Percentiles rank a stretch among this genome's conserved stretches.
Evolutionary conservation across 176 grass and related monocot genomes (phyloP).

Genomic region (Triticum aestivum): IWGSC_CS_RefSeq_v2.1 NC_057814.1:384990293-384990792

Average conservation of each 20-base stretch:
- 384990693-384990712: constrained; percentile 34
- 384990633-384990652: constrained; percentile 48
- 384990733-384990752: constrained; percentile 21
- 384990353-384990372: constrained; percentile 15
- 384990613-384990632: constrained; percentile 53
- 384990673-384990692: constrained; percentile 53
- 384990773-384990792: constrained; percentile 36
- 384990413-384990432: constrained; percentile 20
- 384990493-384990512: constrained; percentile 23
- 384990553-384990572: constrained; percentile 31
- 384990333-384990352: background rate
- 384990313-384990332: background rate
- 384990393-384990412: constrained; percentile 23
- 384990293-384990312: background rate
- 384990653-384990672: constrained; percentile 38
- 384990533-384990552: constrained; percentile 47
- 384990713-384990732: constrained; percentile 4
- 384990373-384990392: constrained; percentile 18
- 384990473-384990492: constrained; percentile 36
- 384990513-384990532: constrained; percentile 61
- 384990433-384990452: constrained; percentile 41
- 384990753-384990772: constrained; percentile 33
- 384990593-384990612: constrained; percentile 35
- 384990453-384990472: constrained; percentile 11
- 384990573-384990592: background rate